Percentiles rank a stretch among this genome's conserved stretches.
Evolutionary conservation across 2,329 filamentous ascomycete genomes (phyloP).

Genomic region (Colletotrichum sp.): DNA sequence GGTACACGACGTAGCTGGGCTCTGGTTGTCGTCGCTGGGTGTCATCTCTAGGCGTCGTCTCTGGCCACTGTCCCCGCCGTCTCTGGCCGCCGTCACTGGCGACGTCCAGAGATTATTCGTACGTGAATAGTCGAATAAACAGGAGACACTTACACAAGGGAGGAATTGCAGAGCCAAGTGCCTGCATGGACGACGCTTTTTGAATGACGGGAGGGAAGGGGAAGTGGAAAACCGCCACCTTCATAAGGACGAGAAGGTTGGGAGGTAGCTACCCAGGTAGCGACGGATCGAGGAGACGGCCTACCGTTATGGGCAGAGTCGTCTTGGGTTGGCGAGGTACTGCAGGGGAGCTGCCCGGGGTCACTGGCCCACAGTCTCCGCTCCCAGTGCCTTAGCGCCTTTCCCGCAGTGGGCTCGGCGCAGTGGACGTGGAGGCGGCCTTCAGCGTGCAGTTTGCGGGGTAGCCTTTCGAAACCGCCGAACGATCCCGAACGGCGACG

Average conservation of each 20-base stretch:
- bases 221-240: slow-evolving; percentile 4
- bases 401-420: neutral
- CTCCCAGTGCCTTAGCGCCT: slow-evolving; percentile 1
- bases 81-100: neutral
- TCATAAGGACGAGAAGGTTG: neutral
- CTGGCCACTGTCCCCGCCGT: too few species aligned
- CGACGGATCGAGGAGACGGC: neutral
- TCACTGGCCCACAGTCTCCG: slow-evolving; percentile 1
- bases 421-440: neutral
- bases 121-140: neutral
- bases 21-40: neutral
- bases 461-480: slow-evolving; percentile 18
- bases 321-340: neutral
- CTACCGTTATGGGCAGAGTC: neutral
- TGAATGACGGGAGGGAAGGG: neutral
- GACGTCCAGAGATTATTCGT: neutral
- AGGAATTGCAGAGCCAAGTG: neutral
- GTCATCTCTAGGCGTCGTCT: too few species aligned
- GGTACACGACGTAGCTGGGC: neutral
- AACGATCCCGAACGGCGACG: neutral
- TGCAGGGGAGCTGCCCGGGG: neutral
- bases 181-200: neutral
- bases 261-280: neutral
- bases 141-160: neutral
- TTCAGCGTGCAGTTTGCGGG: slow-evolving; percentile 15